Evolutionary conservation across 2,329 filamentous ascomycete genomes (phyloP), one percentile per base, ranked within the genome.

Genomic region (Colletotrichum liriopes): DNA sequence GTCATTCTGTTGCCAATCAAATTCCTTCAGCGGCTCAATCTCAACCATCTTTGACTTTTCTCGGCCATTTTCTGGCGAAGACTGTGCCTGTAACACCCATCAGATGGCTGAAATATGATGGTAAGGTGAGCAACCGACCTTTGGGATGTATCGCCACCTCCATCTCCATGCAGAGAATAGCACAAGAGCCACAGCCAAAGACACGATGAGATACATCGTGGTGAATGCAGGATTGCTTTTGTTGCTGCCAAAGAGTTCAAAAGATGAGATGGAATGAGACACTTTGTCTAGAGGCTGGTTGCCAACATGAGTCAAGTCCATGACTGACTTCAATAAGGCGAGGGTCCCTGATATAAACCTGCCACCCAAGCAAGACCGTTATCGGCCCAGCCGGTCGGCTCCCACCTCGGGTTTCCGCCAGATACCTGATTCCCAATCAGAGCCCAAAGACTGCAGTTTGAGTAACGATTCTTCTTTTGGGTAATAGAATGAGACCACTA

Each of bases 1-100:
- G 11, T 81, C 77, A 1, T 78, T 79, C 1, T 76, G 71, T 47
- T 80, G 77, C 83, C 85, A 87, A 72, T 86, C 78, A 67, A 86
- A 84, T 5, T 78, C 75, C 0, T 73, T 49, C 1, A 81, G 71
- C 0, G 82, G 75, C 39, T 78, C 73, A 55, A 82, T 75, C 5
- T 3, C 5, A 16, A 11, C n/a, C 37, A 29, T 37, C 9, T 39
- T 18, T 12, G 29, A 18, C 45, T 71, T 66, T 37, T 54, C 29
- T n/a, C 49, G 16, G 2, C 8, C 3, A 3, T 6, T 3, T 0
- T 16, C 14, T 14, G 20, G 14, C 6, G 12, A 11, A 45, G 45
- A 9, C 2, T 23, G 16, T 14, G 5, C 8, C 63, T 65, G 11
- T 14, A 20, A 3, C 9, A 5, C 11, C 1, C 23, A 32, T 65